Conservation (phyloP, 1,284 basidiomycete species). For the Abortiporus biennis region DNA sequence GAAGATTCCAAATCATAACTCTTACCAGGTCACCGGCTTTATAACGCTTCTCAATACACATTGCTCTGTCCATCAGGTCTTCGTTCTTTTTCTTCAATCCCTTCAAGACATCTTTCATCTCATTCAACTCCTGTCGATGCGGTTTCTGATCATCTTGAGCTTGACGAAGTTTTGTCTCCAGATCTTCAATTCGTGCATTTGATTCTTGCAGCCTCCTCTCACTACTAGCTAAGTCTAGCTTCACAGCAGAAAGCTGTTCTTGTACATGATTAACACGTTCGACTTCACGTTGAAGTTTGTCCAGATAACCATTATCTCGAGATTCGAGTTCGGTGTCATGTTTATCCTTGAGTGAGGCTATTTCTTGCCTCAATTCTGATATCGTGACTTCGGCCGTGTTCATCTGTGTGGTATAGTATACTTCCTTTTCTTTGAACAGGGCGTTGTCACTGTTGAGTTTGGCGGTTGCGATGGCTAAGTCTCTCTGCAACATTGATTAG, state of each 20-base stretch:
- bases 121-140: slow-evolving; percentile 17
- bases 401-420: background rate
- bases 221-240: no score
- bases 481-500: no score
- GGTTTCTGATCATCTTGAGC: slow-evolving; percentile 12
- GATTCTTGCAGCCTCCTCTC: no score
- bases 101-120: slow-evolving; percentile 19
- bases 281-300: slow-evolving; percentile 13
- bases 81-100: slow-evolving; percentile 21
- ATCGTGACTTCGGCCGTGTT: background rate
- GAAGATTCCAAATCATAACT: background rate
- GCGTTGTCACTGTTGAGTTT: no score
- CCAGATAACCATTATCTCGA: slow-evolving; percentile 10
- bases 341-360: slow-evolving; percentile 15
- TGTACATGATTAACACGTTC: slow-evolving; percentile 15
- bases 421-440: no score
- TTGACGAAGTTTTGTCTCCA: slow-evolving; percentile 16
- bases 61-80: slow-evolving; percentile 18
- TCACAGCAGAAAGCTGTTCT: slow-evolving; percentile 14
- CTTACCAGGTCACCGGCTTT: slow-evolving; percentile 28
- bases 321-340: slow-evolving; percentile 15
- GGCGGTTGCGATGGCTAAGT: no score
- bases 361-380: no score
- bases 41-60: slow-evolving; percentile 28
- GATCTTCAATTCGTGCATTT: slow-evolving; percentile 11